Evolutionary conservation across 176 grass and related monocot genomes (phyloP), one percentile per base, ranked within the genome.

Genomic region (Oryza glumipatula): DNA sequence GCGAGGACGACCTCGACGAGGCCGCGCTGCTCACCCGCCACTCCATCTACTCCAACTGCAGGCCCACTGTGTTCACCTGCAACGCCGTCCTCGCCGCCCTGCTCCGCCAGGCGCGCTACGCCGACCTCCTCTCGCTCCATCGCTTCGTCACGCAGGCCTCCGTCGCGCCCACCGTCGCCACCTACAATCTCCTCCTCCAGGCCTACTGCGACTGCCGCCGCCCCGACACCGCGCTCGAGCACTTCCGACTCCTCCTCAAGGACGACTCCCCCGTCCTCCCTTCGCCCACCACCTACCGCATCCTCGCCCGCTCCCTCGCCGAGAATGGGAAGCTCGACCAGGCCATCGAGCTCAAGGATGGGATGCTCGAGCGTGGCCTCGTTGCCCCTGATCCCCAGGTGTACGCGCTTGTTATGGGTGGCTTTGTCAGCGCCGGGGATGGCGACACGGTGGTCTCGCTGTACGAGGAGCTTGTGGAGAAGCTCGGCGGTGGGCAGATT

Each of bases 41-140:
- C 54, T 98, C 95, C 80, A 98, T 95, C 88, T 98, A 98, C 87
- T 95, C 95, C 66, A 98, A 98, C 86, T 98, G 93, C 89, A 89
- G 91, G 65, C 93, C 96, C 47, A 98, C 95, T 47, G 82, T 92
- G 61, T 98, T 90, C 85, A 95, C 95, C 72, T 93, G 89, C 85
- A 95, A 98, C 84, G 82, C 96, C 15, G 96, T 98, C 17, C 91
- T 98, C 73, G 74, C 86, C 35, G 93, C 96, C 15, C 86, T 95
- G 73, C 87, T 98, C 71, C 93, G 93, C 80, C 96, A 93, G 84
- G 85, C 85, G 46, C 91, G 96, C 64, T 95, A 95, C 82, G 86
- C 91, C 19, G 96, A 98, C 48, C 80, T 98, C 64, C 89, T 95
- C 11, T 86, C 91, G 44, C 91, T 98, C 65, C 96, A 98, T 74